Base-by-base conservation (phyloP, 2,329 filamentous ascomycete genomes). In the Penicillium sp. region DNA sequence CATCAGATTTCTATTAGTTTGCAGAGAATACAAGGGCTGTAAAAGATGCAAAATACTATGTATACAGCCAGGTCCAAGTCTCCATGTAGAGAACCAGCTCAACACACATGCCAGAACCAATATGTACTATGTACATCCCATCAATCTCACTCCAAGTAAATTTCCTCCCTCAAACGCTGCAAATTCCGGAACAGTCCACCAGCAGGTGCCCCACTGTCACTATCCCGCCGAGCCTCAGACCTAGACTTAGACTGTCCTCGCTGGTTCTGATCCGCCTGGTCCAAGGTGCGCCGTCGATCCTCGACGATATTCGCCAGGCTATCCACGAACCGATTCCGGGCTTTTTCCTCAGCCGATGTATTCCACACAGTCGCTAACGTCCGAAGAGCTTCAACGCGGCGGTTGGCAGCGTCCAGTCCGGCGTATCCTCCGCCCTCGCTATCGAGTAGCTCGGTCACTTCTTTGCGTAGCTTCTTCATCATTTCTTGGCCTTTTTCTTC, bases 331-430 rank as follows among this genome's bases (percentile, higher is more conserved):
- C 85, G 89, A 10, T 78, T 78, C 52, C 94, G 81, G 6, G 91
- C 91, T 75, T 90, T 95, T 73, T 97, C 94, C 76, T 99, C 94
- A 0, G 90, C 89, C 2, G 94, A 97, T n/a, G 92, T 92, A 72
- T 89, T 93, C 92, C 94, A 99, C 23, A 99, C 87, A n/a, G 77
- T 77, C 4, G 86, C 85, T 61, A 97, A 76, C 60, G 87, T 83
- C 68, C 91, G 87, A 55, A 97, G 80, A 69, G 90, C 86, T 68
- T 91, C 87, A 15, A 97, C 87, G 44, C 90, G 81, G 54, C 82
- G 81, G 13, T 84, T 84, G 0, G 94, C 94, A 56, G 87, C 86
- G 7, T 73, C 69, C 9, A 94, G 80, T 16, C 90, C 90, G 44
- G 82, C 81, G 13, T 87, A 79, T 0, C 85, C 82, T 44, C 88